These are phyloP conservation scores for Abrus precatorius DNA, from an alignment of 306 rosid species.

Conservation along the genomic window DNA sequence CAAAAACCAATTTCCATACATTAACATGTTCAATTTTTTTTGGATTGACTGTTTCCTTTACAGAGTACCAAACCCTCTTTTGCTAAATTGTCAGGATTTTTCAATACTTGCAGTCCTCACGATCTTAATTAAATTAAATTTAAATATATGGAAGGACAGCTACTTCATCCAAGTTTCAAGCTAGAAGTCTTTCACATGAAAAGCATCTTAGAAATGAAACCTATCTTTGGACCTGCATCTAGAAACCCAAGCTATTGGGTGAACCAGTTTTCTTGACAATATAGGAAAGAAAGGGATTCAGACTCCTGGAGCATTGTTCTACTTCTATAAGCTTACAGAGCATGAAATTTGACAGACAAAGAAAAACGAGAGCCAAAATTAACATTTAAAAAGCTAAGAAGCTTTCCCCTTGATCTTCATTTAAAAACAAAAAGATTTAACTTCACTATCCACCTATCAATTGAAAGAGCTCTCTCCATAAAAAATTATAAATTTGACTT, in stretches of 20 bases:
- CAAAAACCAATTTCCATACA: neutral
- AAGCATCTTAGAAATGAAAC: neutral
- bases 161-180: conserved; percentile 30
- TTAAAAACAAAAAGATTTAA: conserved; percentile 15
- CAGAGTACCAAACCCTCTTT: neutral
- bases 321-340: conserved; percentile 25
- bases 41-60: neutral
- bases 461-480: conserved; percentile 24
- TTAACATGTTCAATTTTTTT: conserved; percentile 10
- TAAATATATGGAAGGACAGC: neutral
- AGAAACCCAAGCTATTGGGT: conserved; percentile 1
- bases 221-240: conserved; percentile 14
- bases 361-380: neutral
- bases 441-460: neutral
- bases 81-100: neutral
- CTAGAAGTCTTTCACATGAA: neutral
- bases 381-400: neutral
- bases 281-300: conserved; percentile 3
- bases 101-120: neutral
- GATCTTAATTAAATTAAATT: conserved; percentile 24
- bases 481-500: neutral
- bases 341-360: neutral
- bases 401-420: conserved; percentile 25
- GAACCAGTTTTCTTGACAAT: conserved; percentile 9
- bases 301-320: conserved; percentile 14